Conservation (phyloP, 75 land plant genomes). For the Picea sitchensis region DNA sequence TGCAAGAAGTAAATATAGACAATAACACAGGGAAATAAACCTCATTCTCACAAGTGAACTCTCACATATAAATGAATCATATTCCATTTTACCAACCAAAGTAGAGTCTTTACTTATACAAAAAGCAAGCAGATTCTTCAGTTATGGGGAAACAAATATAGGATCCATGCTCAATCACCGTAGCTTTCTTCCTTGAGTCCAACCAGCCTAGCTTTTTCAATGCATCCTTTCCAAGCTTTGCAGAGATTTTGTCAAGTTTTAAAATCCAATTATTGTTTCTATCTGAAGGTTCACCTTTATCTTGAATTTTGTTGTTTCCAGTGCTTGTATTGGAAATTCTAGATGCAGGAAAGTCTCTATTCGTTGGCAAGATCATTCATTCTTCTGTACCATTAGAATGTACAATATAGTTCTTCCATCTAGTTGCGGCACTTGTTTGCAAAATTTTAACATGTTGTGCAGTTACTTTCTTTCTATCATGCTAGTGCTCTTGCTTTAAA, state of each 20-base stretch:
- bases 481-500: neutral
- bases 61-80: conserved; percentile 10
- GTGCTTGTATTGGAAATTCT: neutral
- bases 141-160: conserved; percentile 69
- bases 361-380: neutral
- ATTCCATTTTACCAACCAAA: conserved; percentile 2
- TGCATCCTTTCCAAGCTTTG: conserved; percentile 76
- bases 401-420: neutral
- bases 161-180: conserved; percentile 26
- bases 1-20: conserved; percentile 28
- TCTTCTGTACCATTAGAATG: neutral
- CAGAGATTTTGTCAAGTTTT: conserved; percentile 48
- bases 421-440: neutral
- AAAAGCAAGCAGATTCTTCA: conserved; percentile 25
- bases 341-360: neutral
- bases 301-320: neutral
- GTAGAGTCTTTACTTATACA: conserved; percentile 4
- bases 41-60: conserved; percentile 8
- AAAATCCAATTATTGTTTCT: conserved; percentile 38
- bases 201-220: conserved; percentile 84
- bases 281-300: conserved; percentile 8
- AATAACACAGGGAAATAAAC: conserved; percentile 18
- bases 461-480: neutral
- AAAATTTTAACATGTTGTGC: neutral
- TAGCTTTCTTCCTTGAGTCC: conserved; percentile 59